Evolutionary conservation across 2,329 filamentous ascomycete genomes (phyloP), one percentile per base, ranked within the genome.

Genomic region (Colletotrichum sp.): DNA sequence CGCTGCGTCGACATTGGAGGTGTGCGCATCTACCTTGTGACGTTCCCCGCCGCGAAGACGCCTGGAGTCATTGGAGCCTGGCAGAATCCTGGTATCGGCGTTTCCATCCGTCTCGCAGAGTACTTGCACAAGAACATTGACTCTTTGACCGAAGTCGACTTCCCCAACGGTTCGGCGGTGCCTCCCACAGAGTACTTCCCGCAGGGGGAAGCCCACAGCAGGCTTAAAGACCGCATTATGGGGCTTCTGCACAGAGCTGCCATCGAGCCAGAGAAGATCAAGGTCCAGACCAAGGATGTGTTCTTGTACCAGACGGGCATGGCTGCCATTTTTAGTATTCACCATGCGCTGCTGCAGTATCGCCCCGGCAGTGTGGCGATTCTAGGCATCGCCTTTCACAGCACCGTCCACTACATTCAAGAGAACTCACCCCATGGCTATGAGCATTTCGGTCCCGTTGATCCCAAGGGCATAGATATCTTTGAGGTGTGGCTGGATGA

Each of bases 281-380:
- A 77, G 64, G 80, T 83, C 2, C 70, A n/a, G 1, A 71, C 77
- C 6, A 82, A 83, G 5, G 89, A 92, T 75, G 86, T 92, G 2
- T 90, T 85, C 66, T 82, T 92, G 25, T 91, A 88, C 78, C 86
- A 87, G 7, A 88, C 88, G 0, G 90, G 90, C 30, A 92, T 92
- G 89, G 86, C 86, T 1, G 85, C 87, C 30, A 86, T 92, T 13
- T 89, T 86, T 70, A 81, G 85, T 28, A 76, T 85, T 3, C 87
- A 87, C 43, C 82, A 83, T 55, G 81, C 84, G 4, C 78, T 90
- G 12, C 75, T 82, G 4, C 78, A 80, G 30, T 78, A 83, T 34
- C 82, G 84, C 3, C 80, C 83, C 0, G 79, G 83, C 4, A 84
- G 82, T 39, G 82, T 85, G 7, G 84, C 88, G 8, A 81, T 88